phyloP scores from a whole-genome alignment of 2,329 filamentous ascomycete genomes.

The Fusarium pseudoanthophilum region DNA sequence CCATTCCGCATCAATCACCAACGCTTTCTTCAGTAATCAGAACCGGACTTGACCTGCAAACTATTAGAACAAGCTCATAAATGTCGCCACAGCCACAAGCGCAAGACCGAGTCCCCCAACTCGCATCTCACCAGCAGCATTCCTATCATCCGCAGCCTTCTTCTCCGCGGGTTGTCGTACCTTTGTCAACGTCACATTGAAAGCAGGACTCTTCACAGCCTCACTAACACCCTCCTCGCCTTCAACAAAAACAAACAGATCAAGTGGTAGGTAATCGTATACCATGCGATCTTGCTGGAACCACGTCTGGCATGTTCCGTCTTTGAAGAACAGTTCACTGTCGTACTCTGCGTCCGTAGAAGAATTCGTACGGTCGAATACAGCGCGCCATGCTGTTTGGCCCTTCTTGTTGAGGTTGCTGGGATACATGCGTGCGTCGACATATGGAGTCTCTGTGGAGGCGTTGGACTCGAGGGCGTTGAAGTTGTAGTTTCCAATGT shows the following conservation, averaged over 20 bases:
- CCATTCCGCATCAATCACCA: accelerated
- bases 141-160: conserved; percentile 5
- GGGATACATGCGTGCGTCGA: conserved; percentile 47
- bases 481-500: conserved; percentile 47
- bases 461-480: conserved; percentile 21
- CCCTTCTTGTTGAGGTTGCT: conserved; percentile 38
- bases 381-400: conserved; percentile 48
- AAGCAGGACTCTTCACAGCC: conserved; percentile 41
- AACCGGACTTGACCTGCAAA: conserved; percentile 8
- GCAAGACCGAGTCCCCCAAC: conserved; percentile 3
- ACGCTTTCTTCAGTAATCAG: not conserved
- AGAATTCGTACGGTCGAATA: conserved; percentile 41
- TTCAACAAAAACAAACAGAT: conserved; percentile 46
- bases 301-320: conserved; percentile 49
- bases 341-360: conserved; percentile 36
- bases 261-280: conserved; percentile 48
- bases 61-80: conserved; percentile 40
- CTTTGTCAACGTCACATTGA: conserved; percentile 45
- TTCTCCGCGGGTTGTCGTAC: conserved; percentile 38
- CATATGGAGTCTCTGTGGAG: conserved; percentile 6
- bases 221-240: conserved; percentile 19
- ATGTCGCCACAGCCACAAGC: not conserved
- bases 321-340: conserved; percentile 41
- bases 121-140: conserved; percentile 1
- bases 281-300: conserved; percentile 46